Percentiles rank a stretch among this genome's conserved stretches.
phyloP scores from a whole-genome alignment of 768 basidiomycete species.

The Suillus spraguei region DNA sequence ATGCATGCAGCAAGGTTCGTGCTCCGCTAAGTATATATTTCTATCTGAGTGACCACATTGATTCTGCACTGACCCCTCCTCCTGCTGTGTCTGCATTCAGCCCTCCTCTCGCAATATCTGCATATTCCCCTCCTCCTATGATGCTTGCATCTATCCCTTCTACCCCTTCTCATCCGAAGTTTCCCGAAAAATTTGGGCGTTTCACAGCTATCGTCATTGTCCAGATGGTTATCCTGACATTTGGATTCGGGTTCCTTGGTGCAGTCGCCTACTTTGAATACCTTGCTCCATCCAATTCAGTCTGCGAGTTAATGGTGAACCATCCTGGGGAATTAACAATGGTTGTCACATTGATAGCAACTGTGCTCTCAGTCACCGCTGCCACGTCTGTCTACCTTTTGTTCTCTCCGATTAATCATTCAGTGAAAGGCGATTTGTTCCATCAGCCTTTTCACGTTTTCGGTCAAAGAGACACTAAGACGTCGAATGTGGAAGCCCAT shows the following conservation, averaged over 20 bases:
- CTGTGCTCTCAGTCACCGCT: not conserved
- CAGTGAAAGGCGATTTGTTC: not conserved
- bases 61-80: not conserved
- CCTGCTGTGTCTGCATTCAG: too few relatives aligned
- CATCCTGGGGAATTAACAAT: slow-evolving; percentile 8
- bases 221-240: slow-evolving; percentile 3
- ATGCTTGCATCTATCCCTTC: too few relatives aligned
- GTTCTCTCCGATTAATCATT: not conserved
- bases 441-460: slow-evolving; percentile 7
- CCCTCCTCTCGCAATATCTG: too few relatives aligned
- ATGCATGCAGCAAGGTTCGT: not conserved
- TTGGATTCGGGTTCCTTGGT: slow-evolving; percentile 14
- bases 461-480: slow-evolving; percentile 12
- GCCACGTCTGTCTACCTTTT: not conserved
- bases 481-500: too few relatives aligned
- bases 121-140: too few relatives aligned
- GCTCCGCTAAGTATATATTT: not conserved
- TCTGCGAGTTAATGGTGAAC: not conserved
- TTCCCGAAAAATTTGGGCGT: too few relatives aligned
- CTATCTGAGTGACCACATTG: not conserved
- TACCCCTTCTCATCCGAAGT: too few relatives aligned
- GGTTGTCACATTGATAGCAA: slow-evolving; percentile 7
- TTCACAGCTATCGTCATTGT: not conserved
- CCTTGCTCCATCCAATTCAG: not conserved
- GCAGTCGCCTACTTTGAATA: slow-evolving; percentile 1